Base-by-base conservation (phyloP, 2,329 filamentous ascomycete genomes). In the Dactylellina sp. region DNA sequence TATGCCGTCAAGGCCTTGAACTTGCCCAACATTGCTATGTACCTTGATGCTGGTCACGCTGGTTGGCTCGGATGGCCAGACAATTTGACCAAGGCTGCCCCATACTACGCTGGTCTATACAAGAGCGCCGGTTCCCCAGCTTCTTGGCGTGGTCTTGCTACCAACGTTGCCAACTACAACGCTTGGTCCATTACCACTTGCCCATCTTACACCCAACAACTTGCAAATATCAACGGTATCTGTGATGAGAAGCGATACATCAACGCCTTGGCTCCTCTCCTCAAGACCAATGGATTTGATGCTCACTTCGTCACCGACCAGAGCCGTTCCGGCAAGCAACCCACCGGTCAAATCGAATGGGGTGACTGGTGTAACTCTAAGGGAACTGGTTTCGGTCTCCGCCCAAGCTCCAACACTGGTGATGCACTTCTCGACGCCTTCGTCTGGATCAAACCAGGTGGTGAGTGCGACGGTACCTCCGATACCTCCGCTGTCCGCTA, bases 151-250 rank as follows among this genome's bases (percentile, higher is more conserved):
- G 86, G 86, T 62, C 81, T 87, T 52, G 85, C 83, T 25, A 87
- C 85, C 78, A 87, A 87, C 79, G 84, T 87, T n/a, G 82, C 85
- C 76, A 86, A 86, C 82, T 87, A 86, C 81, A 87, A 87, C 77
- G 79, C 78, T 24, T 81, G 74, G 71, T 71, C 71, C 25, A 35
- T 75, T 50, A 60, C 25, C 46, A 78, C 78, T 49, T 71, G 77
- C 76, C 84, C 84, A 2, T 79, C 81, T 1, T 86, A 85, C 80
- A 85, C 84, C 79, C 42, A 62, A 32, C 62, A 70, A 55, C 66
- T 78, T 75, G 80, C 81, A 77, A 84, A 86, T 80, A 77, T 44
- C 20, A 22, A 1, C 9, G 24, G 18, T 22, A 18, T 32, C 39
- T 63, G 68, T 60, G 78, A 81, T 61, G 79, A 79, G 75, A 77